These are phyloP conservation scores for Sphenostylis stenocarpa DNA, from an alignment of 306 rosid genomes.

Conservation along the genomic window DNA sequence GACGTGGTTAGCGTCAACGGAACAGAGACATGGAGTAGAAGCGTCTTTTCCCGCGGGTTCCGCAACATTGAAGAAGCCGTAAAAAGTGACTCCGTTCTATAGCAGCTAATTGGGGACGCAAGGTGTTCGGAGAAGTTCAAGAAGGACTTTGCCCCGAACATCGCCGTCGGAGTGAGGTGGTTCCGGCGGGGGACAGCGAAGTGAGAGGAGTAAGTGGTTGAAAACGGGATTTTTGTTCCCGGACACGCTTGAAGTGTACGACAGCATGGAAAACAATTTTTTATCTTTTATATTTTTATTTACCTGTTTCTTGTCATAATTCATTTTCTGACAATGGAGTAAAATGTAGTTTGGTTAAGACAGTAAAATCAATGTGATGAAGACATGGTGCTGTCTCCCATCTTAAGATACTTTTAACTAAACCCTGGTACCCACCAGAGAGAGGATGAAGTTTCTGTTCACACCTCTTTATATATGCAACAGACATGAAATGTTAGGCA, in stretches of 20 bases:
- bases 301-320: too few species aligned
- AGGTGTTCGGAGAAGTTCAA: neutral
- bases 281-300: too few species aligned
- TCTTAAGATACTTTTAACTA: constrained; percentile 10
- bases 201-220: neutral
- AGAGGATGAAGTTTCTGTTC: constrained; percentile 7
- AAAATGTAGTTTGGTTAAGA: constrained; percentile 1
- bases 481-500: constrained; percentile 15
- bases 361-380: neutral
- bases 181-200: neutral
- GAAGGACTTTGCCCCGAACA: constrained; percentile 29
- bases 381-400: constrained; percentile 27
- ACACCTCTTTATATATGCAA: neutral
- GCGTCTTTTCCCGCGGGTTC: neutral
- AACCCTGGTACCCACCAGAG: constrained; percentile 18
- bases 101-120: neutral
- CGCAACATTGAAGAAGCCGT: neutral
- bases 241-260: neutral
- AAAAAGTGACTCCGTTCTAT: neutral
- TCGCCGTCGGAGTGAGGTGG: neutral
- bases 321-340: too few species aligned
- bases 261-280: too few species aligned
- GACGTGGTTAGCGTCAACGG: neutral
- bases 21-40: constrained; percentile 11
- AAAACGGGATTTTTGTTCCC: neutral